Base-by-base conservation (phyloP, 768 basidiomycete genomes). In the Naematelia encephala region DNA sequence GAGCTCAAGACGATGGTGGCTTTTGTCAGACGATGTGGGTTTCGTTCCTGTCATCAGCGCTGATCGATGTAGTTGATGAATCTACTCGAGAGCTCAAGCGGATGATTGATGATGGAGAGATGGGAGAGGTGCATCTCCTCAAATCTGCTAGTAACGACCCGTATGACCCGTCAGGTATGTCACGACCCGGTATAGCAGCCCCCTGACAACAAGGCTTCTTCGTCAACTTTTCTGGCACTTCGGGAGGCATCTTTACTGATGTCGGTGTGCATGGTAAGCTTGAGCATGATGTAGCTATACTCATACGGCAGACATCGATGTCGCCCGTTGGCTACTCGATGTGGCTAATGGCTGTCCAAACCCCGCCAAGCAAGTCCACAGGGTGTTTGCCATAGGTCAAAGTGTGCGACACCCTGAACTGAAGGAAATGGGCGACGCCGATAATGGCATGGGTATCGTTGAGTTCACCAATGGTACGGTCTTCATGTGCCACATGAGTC, bases 11-110 rank as follows among this genome's bases (percentile, higher is more conserved):
- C 50, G 3, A 68, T 65, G 67, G 46, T 68, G 22, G 67, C 56
- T 11, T 63, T 68, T 45, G 52, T 45, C 16, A 47, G 67, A 19
- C 63, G 67, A 21, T 68, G 66, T 68, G 48, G 60, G 65, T 57
- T 11, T 14, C 8, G 34, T 8, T 16, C 8, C 8, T 39, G 34
- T 8, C 8, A 16, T 8, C 34, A 16, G 34, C 16, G n/a, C 46
- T 28, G n/a, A 14, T 21, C 34, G 19, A 23, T 22, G 5, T 16
- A 62, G 64, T 52, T 54, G 64, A 66, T 50, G 57, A 59, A n/a
- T 59, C 57, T 2, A 57, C 60, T 42, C 12, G 34, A n/a, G 59
- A 56, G 28, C 51, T 55, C 28, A 62, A 62, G 26, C n/a, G n/a
- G 34, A 39, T 8, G 34, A 39, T 39, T 8, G 8, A 39, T 8